Base-by-base conservation (phyloP, 257 asterid species). In the Solanum etuberosum region DNA sequence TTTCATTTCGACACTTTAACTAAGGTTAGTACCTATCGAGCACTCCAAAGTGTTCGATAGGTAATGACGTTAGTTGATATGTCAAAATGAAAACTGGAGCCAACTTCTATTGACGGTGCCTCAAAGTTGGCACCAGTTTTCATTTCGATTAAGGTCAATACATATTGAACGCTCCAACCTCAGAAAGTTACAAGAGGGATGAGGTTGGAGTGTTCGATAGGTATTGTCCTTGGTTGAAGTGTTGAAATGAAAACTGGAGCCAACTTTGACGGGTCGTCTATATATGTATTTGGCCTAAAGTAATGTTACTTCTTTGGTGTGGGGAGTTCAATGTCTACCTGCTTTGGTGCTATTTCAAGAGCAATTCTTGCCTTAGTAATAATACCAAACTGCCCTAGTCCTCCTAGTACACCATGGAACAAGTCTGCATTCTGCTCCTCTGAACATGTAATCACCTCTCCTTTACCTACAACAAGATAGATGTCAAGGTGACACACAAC, bases 341-440 rank as follows among this genome's bases (percentile, higher is more conserved):
- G 89, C 83, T 87, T 88, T 1, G 98, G 99, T n/a, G 99, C 98
- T 38, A 92, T 90, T 68, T 94, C 95, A 12, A 97, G 91, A 35
- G 96, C 93, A 34, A 95, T 95, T 84, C 97, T 89, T 31, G 99
- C 99, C 83, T 87, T 89, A 7, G 99, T 95, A 65, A 97, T 95
- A 85, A 97, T 89, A 2, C 99, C 99, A 65, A 97, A 95, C 88
- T 97, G 98, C 86, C 99, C 99, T 34, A 97, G 84, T 82, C 99
- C 99, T 10, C 99, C 99, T 20, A 95, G 93, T 7, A 94, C 97
- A 6, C 93, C 98, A 38, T 93, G 87, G 91, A 97, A 97, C 63
- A 96, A 93, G 88, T 97, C 99, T 3, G 91, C 86, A 86, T 96
- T 93, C 82, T 93, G 87, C 88, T 93, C 91, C 31, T 93, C 96